Base-by-base conservation (phyloP, 768 basidiomycete species). In the Baorangia bicolor region DNA sequence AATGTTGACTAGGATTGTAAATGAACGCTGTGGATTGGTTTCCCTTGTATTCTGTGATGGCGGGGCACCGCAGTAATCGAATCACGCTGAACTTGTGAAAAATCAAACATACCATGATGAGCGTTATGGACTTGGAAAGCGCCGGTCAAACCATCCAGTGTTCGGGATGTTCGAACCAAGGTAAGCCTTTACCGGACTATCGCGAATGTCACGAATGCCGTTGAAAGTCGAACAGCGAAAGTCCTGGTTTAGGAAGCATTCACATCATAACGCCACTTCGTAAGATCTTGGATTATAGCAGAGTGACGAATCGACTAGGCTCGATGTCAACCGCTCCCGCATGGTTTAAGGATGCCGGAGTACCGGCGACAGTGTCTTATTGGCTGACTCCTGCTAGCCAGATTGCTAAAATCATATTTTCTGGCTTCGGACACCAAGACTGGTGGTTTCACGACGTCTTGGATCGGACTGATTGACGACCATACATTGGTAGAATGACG, bases 111-210 rank as follows among this genome's bases (percentile, higher is more conserved):
- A 57, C 56, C 55, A 47, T 49, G 16, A 23, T 31, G 20, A 49
- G 31, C 28, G 42, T 57, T 40, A 53, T 39, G 54, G 47, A 34
- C 46, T 35, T 56, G 52, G 38, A 45, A 49, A 53, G 53, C 48
- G 49, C 48, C 37, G 48, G 46, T 40, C 53, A 45, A 46, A 68
- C 65, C 65, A 67, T 66, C 61, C 65, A 68, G 65, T 67, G 66
- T 28, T 31, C 39, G 47, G 57, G 44, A 37, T 44, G 50, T 52
- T 41, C 23, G 7, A 51, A 39, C 51, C 51, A 55, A 49, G 47
- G 25, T 51, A 28, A 37, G 37, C 28, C n/a, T 50, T 31, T 8
- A 16, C 25, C 28, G 18, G 48, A n/a, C 42, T 20, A 43, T 51
- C 20, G 21, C 23, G 38, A 34, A 45, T 10, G 47, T 31, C 23